Percentiles rank a stretch among this genome's conserved stretches.
Conservation (phyloP, 163 green algal species). For the Prototheca cutis region DNA sequence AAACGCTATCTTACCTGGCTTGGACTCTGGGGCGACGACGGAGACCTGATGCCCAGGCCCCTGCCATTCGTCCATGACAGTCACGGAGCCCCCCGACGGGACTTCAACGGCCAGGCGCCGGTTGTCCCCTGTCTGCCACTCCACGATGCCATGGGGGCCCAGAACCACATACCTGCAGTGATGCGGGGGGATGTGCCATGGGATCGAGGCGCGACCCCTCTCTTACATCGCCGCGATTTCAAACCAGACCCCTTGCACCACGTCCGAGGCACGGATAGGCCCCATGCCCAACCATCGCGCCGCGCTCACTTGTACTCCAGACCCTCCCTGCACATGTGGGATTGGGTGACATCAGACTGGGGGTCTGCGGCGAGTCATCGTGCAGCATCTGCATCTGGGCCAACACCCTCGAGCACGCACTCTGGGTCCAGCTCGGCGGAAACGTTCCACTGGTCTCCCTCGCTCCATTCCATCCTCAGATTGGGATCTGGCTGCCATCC, state of each 20-base stretch:
- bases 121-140: slow-evolving; percentile 23
- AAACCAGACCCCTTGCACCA: not conserved
- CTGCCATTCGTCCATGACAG: slow-evolving; percentile 15
- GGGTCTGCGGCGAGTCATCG: not conserved
- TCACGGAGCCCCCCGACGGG: not conserved
- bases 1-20: no score
- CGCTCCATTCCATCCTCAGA: slow-evolving; percentile 16
- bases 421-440: not conserved
- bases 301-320: slow-evolving; percentile 19
- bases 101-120: slow-evolving; percentile 4
- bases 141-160: not conserved
- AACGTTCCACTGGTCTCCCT: slow-evolving; percentile 16
- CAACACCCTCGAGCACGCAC: not conserved
- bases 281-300: not conserved
- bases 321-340: slow-evolving; percentile 1
- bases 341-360: not conserved
- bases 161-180: slow-evolving; percentile 14
- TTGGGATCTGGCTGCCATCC: slow-evolving; percentile 7
- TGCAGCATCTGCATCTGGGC: no score
- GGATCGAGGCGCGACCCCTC: no score
- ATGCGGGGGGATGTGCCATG: no score
- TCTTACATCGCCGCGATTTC: not conserved
- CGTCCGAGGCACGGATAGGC: not conserved
- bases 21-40: not conserved
- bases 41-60: slow-evolving; percentile 1